These are phyloP conservation scores for Blastocladiella emersonii DNA, from an alignment of 371 early-diverging fungal genomes.

Conservation along the genomic window DNA sequence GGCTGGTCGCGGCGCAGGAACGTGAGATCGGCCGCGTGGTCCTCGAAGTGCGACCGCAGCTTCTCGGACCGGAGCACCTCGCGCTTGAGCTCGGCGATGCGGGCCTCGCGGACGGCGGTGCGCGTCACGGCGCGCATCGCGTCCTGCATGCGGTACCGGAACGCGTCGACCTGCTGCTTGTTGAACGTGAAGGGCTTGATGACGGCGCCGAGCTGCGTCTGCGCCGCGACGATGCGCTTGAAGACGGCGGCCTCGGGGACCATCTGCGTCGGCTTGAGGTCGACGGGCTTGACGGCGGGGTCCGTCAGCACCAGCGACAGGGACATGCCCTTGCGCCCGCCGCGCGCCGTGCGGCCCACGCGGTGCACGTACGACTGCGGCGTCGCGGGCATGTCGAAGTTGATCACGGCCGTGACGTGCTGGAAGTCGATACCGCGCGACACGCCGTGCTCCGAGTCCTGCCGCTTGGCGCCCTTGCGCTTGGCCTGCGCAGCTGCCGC, in stretches of 20 bases:
- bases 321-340: constrained; percentile 76
- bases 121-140: constrained; percentile 69
- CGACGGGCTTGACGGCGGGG: constrained; percentile 12
- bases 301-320: constrained; percentile 62
- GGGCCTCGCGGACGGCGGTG: constrained; percentile 66
- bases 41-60: constrained; percentile 90
- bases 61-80: constrained; percentile 90
- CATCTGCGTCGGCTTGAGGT: not conserved
- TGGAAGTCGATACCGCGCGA: constrained; percentile 95
- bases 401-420: constrained; percentile 85
- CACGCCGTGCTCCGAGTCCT: constrained; percentile 84
- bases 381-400: constrained; percentile 91
- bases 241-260: constrained; percentile 48
- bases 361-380: constrained; percentile 90
- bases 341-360: constrained; percentile 93
- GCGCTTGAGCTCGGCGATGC: constrained; percentile 77
- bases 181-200: constrained; percentile 73
- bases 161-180: constrained; percentile 74
- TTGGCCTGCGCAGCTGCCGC: constrained; percentile 7
- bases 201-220: constrained; percentile 37
- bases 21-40: constrained; percentile 82
- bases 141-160: constrained; percentile 80
- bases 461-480: constrained; percentile 24
- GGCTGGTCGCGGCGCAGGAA: constrained; percentile 84
- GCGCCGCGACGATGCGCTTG: constrained; percentile 54